Percentiles rank a stretch among this genome's conserved stretches.
Conservation (phyloP, 1,284 basidiomycete species). For the Irpex rosettiformis region DNA sequence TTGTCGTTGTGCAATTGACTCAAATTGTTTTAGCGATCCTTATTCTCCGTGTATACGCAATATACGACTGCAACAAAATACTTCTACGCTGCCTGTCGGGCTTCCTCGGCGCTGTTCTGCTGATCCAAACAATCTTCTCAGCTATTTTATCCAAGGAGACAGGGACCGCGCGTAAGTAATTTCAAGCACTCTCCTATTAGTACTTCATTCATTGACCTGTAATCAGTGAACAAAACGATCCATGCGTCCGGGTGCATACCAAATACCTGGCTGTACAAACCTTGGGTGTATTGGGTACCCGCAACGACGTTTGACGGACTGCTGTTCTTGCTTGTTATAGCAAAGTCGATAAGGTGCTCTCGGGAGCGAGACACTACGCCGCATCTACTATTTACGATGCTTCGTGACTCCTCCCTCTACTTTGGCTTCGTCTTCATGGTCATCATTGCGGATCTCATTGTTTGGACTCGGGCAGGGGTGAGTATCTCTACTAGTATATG, state of each 20-base stretch:
- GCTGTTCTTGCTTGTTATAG: constrained; percentile 6
- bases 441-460: constrained; percentile 4
- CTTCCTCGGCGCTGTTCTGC: not conserved
- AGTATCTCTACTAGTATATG: not conserved
- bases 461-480: constrained; percentile 4
- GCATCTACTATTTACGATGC: not conserved
- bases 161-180: not conserved
- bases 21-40: constrained; percentile 4
- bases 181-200: not conserved
- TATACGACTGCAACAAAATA: constrained; percentile 5
- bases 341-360: not conserved
- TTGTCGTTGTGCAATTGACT: not conserved
- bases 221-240: constrained; percentile 2
- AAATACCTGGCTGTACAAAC: constrained; percentile 6
- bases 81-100: not conserved
- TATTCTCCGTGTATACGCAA: constrained; percentile 11
- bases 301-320: constrained; percentile 1
- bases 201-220: not conserved
- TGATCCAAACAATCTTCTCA: constrained; percentile 4
- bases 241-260: constrained; percentile 8
- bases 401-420: constrained; percentile 7
- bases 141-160: not conserved
- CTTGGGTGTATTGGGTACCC: constrained; percentile 13
- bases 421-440: constrained; percentile 5
- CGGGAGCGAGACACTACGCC: not conserved